Evolutionary conservation across 306 rosid species (phyloP), one percentile per base, ranked within the genome.

Genomic region (Quercus rubra): DNA sequence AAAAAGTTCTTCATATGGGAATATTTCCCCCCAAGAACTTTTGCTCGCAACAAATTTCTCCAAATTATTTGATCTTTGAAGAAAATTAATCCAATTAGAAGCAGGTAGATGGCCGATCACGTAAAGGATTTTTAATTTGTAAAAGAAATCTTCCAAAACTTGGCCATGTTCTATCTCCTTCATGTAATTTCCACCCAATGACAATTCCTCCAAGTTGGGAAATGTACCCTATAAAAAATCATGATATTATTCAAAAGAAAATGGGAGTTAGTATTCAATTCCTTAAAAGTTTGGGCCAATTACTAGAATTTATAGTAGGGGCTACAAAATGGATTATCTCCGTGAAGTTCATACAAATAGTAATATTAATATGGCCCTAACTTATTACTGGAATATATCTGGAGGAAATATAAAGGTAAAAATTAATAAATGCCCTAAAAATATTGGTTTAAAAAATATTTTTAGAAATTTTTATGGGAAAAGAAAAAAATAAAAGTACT

Each of bases 181-280:
- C 51, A 43, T 43, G 51, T 0, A 43, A 43, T 43, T 43, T 43
- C 3, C 3, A 43, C 13, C 67, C 67, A 59, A 11, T 23, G 0
- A 12, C 55, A 70, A 5, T 0, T 0, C 5, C 55, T 61, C 25
- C 43, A 80, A 8, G 25, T 55, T 8, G 23, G 51, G 21, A 43
- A 80, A 55, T 30, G 66, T 56, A 25, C 4, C 74, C 84, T 84
- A 21, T 33, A 21, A 11, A 20, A 28, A 59, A 59, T 59, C 5
- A 23, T 30, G 4, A 10, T 12, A 59, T 20, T 3, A 59, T 21
- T 10, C 31, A 59, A 12, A 21, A 5, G 30, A 59, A 23, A 59
- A 5, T 25, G 3, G 49, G 31, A 9, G 10, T 20, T 57, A n/a
- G 6, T 23, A 61, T 25, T 23, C 4, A 43, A 43, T 43, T 43